Evolutionary conservation across 441 rosid species (phyloP).

Genomic region (Syzygium malaccense): DNA sequence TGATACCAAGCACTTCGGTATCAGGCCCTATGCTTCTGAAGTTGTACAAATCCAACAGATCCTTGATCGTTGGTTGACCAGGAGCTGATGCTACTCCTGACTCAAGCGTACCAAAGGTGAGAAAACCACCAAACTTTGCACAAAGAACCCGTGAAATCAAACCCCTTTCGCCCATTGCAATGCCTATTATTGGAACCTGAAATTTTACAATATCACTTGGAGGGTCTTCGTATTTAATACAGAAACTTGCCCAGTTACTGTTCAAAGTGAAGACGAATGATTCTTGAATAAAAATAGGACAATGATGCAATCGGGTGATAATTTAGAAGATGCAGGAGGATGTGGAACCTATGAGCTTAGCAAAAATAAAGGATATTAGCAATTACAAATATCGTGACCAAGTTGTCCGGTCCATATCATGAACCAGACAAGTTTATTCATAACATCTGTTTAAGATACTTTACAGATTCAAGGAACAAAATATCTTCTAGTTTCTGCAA

Average conservation of each 20-base stretch:
- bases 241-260: background rate
- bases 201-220: background rate
- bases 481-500: background rate
- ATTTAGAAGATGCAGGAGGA: background rate
- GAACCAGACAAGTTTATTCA: background rate
- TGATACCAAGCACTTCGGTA: slow-evolving; percentile 80
- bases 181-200: slow-evolving; percentile 80
- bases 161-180: slow-evolving; percentile 92
- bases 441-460: background rate
- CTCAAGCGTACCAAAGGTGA: slow-evolving; percentile 83
- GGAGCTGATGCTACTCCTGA: slow-evolving; percentile 74
- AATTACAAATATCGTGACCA: background rate
- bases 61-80: slow-evolving; percentile 82
- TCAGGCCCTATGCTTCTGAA: slow-evolving; percentile 70
- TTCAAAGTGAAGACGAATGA: background rate
- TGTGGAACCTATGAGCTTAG: background rate
- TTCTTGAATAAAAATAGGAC: background rate
- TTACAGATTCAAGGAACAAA: background rate
- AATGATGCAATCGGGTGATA: background rate
- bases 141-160: slow-evolving; percentile 83
- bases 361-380: background rate
- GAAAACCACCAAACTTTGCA: slow-evolving; percentile 84
- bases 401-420: background rate
- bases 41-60: slow-evolving; percentile 73
- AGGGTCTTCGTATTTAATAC: background rate